These are phyloP conservation scores for Umbelopsis vinacea DNA, from an alignment of 192 early-diverging fungal species.

Conservation along the genomic window DNA sequence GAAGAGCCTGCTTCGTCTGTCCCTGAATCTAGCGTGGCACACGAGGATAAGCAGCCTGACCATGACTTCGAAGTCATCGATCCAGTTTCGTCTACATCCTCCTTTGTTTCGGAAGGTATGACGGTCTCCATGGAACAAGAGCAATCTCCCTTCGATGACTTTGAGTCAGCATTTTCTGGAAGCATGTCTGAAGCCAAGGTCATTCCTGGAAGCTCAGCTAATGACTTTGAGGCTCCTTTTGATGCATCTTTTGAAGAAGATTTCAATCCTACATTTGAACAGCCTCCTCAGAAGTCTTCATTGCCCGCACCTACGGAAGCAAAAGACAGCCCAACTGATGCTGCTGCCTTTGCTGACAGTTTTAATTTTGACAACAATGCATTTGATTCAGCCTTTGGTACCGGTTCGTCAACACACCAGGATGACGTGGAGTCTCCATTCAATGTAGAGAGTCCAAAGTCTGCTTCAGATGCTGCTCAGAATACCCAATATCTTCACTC, in stretches of 20 bases:
- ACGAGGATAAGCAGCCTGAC: slow-evolving; percentile 2
- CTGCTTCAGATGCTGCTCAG: neutral
- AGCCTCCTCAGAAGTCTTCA: neutral
- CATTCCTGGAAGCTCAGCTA: neutral
- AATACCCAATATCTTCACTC: slow-evolving; percentile 9
- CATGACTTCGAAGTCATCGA: slow-evolving; percentile 28
- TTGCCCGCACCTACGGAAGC: neutral
- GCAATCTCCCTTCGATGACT: slow-evolving; percentile 30
- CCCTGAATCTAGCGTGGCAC: neutral
- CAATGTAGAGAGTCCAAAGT: neutral
- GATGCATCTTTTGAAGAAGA: slow-evolving; percentile 15
- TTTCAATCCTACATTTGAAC: slow-evolving; percentile 6
- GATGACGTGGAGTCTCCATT: neutral
- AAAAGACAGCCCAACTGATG: neutral
- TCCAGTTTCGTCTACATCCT: slow-evolving; percentile 17
- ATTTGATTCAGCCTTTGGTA: neutral
- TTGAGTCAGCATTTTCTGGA: slow-evolving; percentile 41
- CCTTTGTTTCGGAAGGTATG: slow-evolving; percentile 22
- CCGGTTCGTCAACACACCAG: neutral
- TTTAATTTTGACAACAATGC: slow-evolving; percentile 9
- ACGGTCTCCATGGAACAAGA: slow-evolving; percentile 8
- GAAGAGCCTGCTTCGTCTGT: no score
- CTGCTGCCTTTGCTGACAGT: neutral
- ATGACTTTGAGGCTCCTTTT: slow-evolving; percentile 1
- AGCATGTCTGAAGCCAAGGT: slow-evolving; percentile 31